Conservation (phyloP, 2,329 filamentous ascomycete species). For the Pseudomassariella vexata region DNA sequence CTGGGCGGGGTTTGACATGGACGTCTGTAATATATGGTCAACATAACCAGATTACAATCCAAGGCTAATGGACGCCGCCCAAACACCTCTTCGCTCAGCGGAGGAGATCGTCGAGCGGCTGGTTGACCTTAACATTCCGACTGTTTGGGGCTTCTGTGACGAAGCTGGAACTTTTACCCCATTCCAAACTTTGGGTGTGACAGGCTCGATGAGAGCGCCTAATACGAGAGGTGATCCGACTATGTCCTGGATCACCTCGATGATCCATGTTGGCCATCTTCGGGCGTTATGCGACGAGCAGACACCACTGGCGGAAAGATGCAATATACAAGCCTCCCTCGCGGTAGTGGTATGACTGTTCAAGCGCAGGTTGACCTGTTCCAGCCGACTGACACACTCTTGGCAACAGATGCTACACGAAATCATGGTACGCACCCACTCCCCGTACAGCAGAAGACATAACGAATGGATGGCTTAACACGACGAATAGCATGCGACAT, state of each 20-base stretch:
- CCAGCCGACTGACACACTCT: not conserved
- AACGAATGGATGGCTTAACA: no score
- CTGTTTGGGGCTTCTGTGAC: not conserved
- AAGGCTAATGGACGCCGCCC: no score
- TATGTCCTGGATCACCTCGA: not conserved
- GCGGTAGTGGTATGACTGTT: constrained; percentile 4
- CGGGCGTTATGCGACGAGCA: constrained; percentile 1
- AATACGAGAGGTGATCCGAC: no score
- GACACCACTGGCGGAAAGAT: not conserved
- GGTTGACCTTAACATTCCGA: not conserved
- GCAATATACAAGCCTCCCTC: constrained; percentile 1
- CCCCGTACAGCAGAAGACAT: no score
- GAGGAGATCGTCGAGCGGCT: no score
- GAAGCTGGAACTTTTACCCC: not conserved
- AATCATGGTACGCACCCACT: constrained; percentile 6
- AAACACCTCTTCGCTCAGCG: no score
- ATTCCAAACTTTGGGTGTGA: not conserved
- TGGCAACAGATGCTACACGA: constrained; percentile 7
- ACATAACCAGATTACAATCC: no score
- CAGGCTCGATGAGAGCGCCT: not conserved
- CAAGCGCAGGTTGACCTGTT: not conserved
- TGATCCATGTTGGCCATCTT: constrained; percentile 1
- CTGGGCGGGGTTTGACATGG: no score
- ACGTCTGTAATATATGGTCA: no score
- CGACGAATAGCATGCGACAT: no score